These are phyloP conservation scores for Dianthus caryophyllus DNA, from an alignment of 148 eudicot species.

Conservation along the genomic window DNA sequence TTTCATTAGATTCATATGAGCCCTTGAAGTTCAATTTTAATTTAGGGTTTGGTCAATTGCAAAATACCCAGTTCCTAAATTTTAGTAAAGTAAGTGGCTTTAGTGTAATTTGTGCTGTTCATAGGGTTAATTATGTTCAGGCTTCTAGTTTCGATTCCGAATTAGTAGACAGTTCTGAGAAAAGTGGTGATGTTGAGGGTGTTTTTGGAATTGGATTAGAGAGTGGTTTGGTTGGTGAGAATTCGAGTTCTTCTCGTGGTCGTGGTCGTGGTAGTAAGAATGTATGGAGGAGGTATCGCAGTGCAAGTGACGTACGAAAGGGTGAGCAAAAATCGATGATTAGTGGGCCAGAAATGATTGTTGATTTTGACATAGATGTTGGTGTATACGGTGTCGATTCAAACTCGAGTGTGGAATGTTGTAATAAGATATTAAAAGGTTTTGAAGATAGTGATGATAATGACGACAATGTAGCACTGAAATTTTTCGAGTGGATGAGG, in stretches of 20 bases:
- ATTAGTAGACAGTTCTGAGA: slow-evolving; percentile 29
- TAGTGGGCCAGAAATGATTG: slow-evolving; percentile 11
- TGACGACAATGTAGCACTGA: slow-evolving; percentile 49
- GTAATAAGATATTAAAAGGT: slow-evolving; percentile 54
- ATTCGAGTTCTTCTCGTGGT: slow-evolving; percentile 16
- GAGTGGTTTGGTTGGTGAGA: slow-evolving; percentile 23
- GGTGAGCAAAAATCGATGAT: slow-evolving; percentile 17
- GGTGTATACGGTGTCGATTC: slow-evolving; percentile 29
- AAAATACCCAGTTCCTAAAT: slow-evolving; percentile 25
- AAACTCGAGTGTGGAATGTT: slow-evolving; percentile 39
- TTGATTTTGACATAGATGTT: slow-evolving; percentile 23
- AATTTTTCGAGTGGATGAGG: slow-evolving; percentile 77
- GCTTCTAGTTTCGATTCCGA: slow-evolving; percentile 43
- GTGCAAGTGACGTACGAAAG: slow-evolving; percentile 23
- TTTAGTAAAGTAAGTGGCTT: slow-evolving; percentile 33
- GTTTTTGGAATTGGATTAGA: slow-evolving; percentile 6
- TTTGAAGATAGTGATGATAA: slow-evolving; percentile 49
- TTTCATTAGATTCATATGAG: slow-evolving; percentile 36
- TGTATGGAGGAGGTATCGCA: slow-evolving; percentile 40
- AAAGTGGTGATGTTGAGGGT: slow-evolving; percentile 18
- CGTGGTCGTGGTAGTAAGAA: slow-evolving; percentile 25
- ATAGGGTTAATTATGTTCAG: slow-evolving; percentile 31
- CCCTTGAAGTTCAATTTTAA: slow-evolving; percentile 36
- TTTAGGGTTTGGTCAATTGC: slow-evolving; percentile 24
- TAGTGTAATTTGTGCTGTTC: slow-evolving; percentile 24